Evolutionary conservation across 495 filamentous ascomycete genomes (phyloP), one percentile per base, ranked within the genome.

Genomic region (Neurospora sp.): DNA sequence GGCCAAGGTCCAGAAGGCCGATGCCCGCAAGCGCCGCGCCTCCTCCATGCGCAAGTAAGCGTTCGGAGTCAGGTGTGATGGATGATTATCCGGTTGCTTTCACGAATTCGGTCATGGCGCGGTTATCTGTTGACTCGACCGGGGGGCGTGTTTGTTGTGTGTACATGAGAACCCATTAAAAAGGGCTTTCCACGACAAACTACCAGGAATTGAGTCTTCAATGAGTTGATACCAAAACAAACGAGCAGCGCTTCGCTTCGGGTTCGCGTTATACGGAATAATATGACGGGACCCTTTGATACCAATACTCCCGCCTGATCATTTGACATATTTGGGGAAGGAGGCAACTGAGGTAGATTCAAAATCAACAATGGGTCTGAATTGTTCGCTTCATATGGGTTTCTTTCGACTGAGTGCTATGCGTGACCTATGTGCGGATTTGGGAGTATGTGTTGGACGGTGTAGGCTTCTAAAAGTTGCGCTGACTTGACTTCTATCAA

Each of bases 11-110:
- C 90, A 91, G 86, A 93, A 93, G 87, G 90, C 89, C 72, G 95
- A 98, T 87, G 84, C 91, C 83, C 93, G 93, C 86, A 98, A 98
- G 91, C 90, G 96, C 78, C 88, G 96, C 79, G 95, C 94, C 75
- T 96, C 92, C 81, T 98, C 96, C 74, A 95, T 98, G 94, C 89
- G 89, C 84, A 96, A 96, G 88, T 94, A 94, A 85, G 77, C 73
- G 77, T 75, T 73, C 78, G 82, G 82, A 75, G 81, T 84, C 83
- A 79, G 78, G 40, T 31, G 78, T 74, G 83, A 81, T 79, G 78
- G 79, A 65, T 65, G 79, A 74, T 74, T 74, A 75, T 79, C 72
- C 70, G 78, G 75, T 78, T 81, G 76, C 74, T 81, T 79, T 78
- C 68, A 77, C 78, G 76, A 80, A 81, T 65, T 79, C 41, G 76